Conservation (phyloP, 495 filamentous ascomycete genomes). For the Darksidea phi region DNA sequence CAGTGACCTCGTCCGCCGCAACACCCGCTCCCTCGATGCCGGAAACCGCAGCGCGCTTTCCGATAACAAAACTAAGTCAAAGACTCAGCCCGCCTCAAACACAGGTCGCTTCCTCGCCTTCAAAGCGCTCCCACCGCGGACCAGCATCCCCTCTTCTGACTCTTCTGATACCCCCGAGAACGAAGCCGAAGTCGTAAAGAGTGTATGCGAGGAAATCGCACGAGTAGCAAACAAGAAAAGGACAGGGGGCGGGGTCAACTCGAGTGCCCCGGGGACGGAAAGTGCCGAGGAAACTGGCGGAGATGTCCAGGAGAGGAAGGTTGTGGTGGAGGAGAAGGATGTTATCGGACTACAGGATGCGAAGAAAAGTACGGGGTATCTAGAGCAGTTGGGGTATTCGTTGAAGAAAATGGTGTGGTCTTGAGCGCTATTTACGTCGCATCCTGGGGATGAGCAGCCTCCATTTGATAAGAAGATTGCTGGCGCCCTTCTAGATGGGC, state of each 20-base stretch:
- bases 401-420: constrained; percentile 93
- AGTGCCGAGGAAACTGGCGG: constrained; percentile 20
- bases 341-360: constrained; percentile 82
- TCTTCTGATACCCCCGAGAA: constrained; percentile 48
- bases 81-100: constrained; percentile 9
- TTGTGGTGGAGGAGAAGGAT: constrained; percentile 65
- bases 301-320: constrained; percentile 38
- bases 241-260: neutral
- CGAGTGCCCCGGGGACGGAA: neutral
- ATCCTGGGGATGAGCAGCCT: too few relatives aligned
- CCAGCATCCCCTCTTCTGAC: constrained; percentile 45
- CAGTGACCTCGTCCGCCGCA: constrained; percentile 68
- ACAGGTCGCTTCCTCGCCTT: constrained; percentile 55
- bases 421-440: too few relatives aligned
- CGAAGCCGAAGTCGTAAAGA: constrained; percentile 67
- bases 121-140: constrained; percentile 61
- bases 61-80: constrained; percentile 13
- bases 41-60: constrained; percentile 41
- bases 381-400: constrained; percentile 82
- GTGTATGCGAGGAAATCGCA: constrained; percentile 65
- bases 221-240: constrained; percentile 39
- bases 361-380: constrained; percentile 77
- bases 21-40: constrained; percentile 77
- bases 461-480: too few relatives aligned
- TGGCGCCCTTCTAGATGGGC: too few relatives aligned